These are phyloP conservation scores for Dothideomycetidae sp. DNA, from an alignment of 2,329 filamentous ascomycete genomes.

Conservation along the genomic window DNA sequence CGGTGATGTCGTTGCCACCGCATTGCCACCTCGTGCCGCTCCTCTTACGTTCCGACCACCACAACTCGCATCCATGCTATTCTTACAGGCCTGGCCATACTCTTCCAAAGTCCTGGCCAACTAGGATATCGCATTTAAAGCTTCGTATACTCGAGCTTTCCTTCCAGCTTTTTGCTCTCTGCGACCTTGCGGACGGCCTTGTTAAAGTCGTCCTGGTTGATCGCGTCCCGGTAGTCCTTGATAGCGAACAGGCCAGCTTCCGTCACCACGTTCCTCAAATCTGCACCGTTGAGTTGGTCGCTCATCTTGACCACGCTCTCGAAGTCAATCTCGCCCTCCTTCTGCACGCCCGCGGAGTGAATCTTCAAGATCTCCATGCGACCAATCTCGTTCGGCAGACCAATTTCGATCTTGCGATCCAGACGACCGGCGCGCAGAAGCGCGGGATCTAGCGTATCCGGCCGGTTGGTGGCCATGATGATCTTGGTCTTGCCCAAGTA, in stretches of 20 bases:
- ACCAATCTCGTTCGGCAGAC: constrained; percentile 91
- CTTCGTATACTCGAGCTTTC: constrained; percentile 59
- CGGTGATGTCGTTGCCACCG: background rate
- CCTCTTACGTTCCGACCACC: too few species aligned
- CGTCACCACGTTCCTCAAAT: constrained; percentile 93
- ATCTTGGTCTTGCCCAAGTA: constrained; percentile 99
- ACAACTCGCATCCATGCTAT: background rate
- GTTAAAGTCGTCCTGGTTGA: constrained; percentile 99
- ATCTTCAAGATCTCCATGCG: constrained; percentile 97
- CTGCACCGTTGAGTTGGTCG: constrained; percentile 91
- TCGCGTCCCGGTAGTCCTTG: constrained; percentile 90
- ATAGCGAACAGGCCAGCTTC: constrained; percentile 96
- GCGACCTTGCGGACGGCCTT: constrained; percentile 96
- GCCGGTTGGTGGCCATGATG: constrained; percentile 98
- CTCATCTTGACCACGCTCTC: constrained; percentile 99
- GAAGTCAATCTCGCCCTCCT: constrained; percentile 93
- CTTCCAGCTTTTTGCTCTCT: constrained; percentile 95
- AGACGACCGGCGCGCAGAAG: constrained; percentile 82
- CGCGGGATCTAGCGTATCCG: constrained; percentile 88
- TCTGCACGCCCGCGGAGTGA: constrained; percentile 70
- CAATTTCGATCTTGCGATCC: constrained; percentile 96
- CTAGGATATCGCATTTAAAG: too few species aligned
- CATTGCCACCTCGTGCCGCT: background rate
- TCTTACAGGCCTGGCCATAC: background rate
- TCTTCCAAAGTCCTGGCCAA: background rate